phyloP scores from a whole-genome alignment of 495 filamentous ascomycete genomes.

The Aspergillus homomorphus region DNA sequence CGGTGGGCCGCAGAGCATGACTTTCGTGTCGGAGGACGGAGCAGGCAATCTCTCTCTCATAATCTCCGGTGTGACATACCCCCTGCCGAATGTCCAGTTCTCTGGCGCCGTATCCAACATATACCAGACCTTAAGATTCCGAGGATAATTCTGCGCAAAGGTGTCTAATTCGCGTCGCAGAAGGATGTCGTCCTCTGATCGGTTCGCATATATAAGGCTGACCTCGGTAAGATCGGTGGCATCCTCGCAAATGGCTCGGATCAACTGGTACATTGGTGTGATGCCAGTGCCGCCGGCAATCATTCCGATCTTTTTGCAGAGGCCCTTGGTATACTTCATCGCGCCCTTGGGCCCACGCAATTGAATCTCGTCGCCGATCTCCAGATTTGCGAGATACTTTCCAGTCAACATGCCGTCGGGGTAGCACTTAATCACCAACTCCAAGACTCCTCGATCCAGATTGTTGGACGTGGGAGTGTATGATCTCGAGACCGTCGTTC shows the following conservation, averaged over 20 bases:
- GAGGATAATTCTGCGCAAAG: constrained; percentile 34
- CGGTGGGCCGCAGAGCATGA: constrained; percentile 36
- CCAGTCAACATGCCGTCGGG: constrained; percentile 47
- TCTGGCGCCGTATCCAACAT: constrained; percentile 33
- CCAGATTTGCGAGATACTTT: constrained; percentile 42
- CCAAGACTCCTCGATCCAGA: constrained; percentile 42
- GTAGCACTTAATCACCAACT: constrained; percentile 51
- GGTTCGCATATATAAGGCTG: constrained; percentile 45
- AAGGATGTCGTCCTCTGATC: constrained; percentile 38
- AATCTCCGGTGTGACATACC: constrained; percentile 23
- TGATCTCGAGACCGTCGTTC: constrained; percentile 39
- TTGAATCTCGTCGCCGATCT: constrained; percentile 39
- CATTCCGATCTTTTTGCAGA: constrained; percentile 41
- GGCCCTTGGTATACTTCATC: constrained; percentile 39
- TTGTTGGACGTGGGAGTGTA: constrained; percentile 55
- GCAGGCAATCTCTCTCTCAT: constrained; percentile 18
- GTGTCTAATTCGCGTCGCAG: constrained; percentile 44
- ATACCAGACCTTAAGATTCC: constrained; percentile 44
- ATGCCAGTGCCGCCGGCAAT: constrained; percentile 55
- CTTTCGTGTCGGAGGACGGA: constrained; percentile 16
- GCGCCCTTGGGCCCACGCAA: constrained; percentile 50
- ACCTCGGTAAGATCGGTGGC: constrained; percentile 44
- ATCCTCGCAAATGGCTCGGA: constrained; percentile 51
- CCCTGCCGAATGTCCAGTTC: constrained; percentile 20
- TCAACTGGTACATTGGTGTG: constrained; percentile 55